Evolutionary conservation across 2,329 filamentous ascomycete genomes (phyloP).

Genomic region (Sporothrix inflata): DNA sequence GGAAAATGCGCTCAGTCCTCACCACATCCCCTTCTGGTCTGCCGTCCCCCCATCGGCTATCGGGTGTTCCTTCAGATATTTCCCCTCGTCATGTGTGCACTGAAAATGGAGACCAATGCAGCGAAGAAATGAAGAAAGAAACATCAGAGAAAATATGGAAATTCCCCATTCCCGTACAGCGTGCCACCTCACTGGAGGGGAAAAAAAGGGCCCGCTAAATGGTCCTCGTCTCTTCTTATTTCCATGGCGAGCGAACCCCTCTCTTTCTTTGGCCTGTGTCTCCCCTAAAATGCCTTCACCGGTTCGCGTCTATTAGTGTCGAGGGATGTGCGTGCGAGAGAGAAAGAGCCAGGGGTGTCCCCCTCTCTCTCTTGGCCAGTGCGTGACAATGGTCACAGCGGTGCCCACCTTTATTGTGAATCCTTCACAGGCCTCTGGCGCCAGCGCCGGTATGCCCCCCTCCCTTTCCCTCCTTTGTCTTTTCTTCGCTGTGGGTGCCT

Average conservation of each 20-base stretch:
- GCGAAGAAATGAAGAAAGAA: no score
- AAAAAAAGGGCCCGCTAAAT: background rate
- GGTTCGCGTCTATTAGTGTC: constrained; percentile 23
- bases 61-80: background rate
- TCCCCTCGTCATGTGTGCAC: background rate
- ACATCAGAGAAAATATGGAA: no score
- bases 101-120: background rate
- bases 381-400: background rate
- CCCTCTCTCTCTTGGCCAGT: background rate
- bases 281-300: background rate
- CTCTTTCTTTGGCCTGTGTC: background rate
- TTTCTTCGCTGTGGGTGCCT: no score
- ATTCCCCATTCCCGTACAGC: background rate
- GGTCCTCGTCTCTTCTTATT: no score
- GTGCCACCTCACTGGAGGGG: background rate
- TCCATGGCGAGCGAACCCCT: background rate
- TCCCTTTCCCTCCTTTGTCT: no score
- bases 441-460: no score
- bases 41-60: no score
- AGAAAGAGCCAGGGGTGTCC: background rate
- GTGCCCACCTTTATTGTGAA: background rate
- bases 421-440: background rate
- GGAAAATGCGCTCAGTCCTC: no score
- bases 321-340: background rate
- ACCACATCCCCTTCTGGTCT: no score